Base-by-base conservation (phyloP, 2,329 filamentous ascomycete species). In the Claviceps monticola region DNA sequence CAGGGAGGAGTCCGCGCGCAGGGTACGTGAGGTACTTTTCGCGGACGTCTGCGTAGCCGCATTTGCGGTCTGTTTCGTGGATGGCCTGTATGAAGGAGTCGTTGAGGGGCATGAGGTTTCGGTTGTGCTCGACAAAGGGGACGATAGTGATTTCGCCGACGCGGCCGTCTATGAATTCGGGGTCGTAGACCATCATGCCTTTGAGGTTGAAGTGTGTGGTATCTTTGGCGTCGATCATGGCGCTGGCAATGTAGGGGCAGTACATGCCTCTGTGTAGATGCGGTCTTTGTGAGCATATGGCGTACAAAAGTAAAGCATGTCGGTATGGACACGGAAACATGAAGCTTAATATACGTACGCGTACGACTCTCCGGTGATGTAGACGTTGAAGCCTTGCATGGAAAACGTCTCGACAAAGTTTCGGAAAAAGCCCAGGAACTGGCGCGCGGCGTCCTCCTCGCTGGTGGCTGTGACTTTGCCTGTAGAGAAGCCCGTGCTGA, bases 391-490 rank as follows among this genome's bases (percentile, higher is more conserved):
- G 7, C 76, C 75, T 19, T 85, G 73, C 59, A 87, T 71, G 16
- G 67, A 71, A 57, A 89, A 89, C 0, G 81, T 81, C 38, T 86
- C 72, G 53, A 88, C 68, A 58, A 88, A 89, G 68, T 88, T 88
- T 68, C 83, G 82, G 74, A 81, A 89, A 68, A 88, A 93, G 49
- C 83, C 83, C 14, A 84, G 71, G 62, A 91, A 88, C 58, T 90
- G 77, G 14, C 69, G 67, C 0, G 84, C 83, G 1, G 84, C 73
- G 56, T 88, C 84, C 26, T 79, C 75, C 57, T 88, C 81, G 58
- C 74, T 77, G 3, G 71, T 79, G 9, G 83, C 83, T 0, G 76
- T 84, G 2, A 80, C 73, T 0, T 67, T 76, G 19, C 85, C 85
- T 37, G 79, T 74, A 0, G 80, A 78, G 63, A 86, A 90, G 13